Base-by-base conservation (phyloP, 805 yeast genomes). In the Grigorovia yakushimaensis region DNA sequence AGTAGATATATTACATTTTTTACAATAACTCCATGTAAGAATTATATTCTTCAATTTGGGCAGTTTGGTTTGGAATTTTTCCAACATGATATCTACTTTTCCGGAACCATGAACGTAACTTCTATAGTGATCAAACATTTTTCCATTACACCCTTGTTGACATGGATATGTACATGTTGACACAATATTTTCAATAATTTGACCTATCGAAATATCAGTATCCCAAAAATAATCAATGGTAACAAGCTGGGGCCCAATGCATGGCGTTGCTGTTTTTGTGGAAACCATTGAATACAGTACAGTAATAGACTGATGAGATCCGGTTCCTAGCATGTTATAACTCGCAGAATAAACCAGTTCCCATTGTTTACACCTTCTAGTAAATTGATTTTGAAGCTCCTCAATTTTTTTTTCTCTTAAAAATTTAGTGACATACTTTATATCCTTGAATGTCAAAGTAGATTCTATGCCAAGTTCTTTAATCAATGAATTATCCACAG, bases 21-120 rank as follows among this genome's bases (percentile, higher is more conserved):
- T 85, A 63, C 99, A 93, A 54, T 76, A 80, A 60, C 95, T 85
- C 98, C 98, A 93, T 70, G 89, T 83, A 46, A 88, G 67, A 39
- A 94, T 79, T 11, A 81, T 79, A 59, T 83, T 76, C 49, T 79
- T 79, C 40, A 78, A 59, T 2, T 82, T 83, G 1, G 84, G 80
- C 2, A 79, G 60, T 15, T 76, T 69, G 23, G 81, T 73, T 21
- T 77, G 73, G 40, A 73, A 71, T 48, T 71, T 73, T 58, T 87
- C 95, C 20, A 88, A 74, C 15, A 79, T 73, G 37, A 89, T 81
- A 57, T 84, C 95, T 13, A 93, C 74, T 51, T 86, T 82, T 1
- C 91, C 95, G 40, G 75, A 70, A 0, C 95, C 96, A 64, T 89
- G 96, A 15, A 84, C 96, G 68, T 89, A 93, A 18, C 86, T 81